These are phyloP conservation scores for Aspergillus aculeatus DNA, from an alignment of 2,329 filamentous ascomycete species.

Conservation along the genomic window DNA sequence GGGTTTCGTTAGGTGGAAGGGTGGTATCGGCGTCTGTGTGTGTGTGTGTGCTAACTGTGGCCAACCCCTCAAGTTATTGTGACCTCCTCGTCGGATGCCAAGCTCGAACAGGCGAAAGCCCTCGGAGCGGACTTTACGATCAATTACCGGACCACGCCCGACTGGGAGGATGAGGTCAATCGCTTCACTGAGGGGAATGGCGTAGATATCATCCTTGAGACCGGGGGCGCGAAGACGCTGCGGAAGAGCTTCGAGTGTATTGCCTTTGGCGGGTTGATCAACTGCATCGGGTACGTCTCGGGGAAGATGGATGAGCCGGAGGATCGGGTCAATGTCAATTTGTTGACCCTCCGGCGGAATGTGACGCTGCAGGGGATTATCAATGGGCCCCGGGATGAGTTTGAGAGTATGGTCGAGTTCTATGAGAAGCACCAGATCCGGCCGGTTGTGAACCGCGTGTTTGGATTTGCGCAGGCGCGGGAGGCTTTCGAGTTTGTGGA, in stretches of 20 bases:
- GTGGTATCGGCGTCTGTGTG: too few species aligned
- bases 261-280: slow-evolving; percentile 48
- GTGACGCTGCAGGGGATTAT: slow-evolving; percentile 59
- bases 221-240: slow-evolving; percentile 52
- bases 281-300: slow-evolving; percentile 49
- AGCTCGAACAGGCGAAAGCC: slow-evolving; percentile 50
- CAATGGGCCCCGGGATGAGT: slow-evolving; percentile 60
- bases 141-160: slow-evolving; percentile 50
- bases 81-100: slow-evolving; percentile 52
- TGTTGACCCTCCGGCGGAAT: slow-evolving; percentile 52
- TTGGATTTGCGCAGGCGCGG: slow-evolving; percentile 52
- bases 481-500: slow-evolving; percentile 55
- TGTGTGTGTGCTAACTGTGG: slow-evolving; percentile 24
- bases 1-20: not conserved
- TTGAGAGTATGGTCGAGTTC: slow-evolving; percentile 40
- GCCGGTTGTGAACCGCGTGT: slow-evolving; percentile 55
- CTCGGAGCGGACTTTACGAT: slow-evolving; percentile 51
- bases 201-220: slow-evolving; percentile 53
- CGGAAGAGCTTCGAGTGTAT: slow-evolving; percentile 49
- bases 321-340: slow-evolving; percentile 60
- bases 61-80: slow-evolving; percentile 42
- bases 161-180: slow-evolving; percentile 50
- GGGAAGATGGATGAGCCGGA: slow-evolving; percentile 57
- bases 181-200: slow-evolving; percentile 46
- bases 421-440: slow-evolving; percentile 34